These are phyloP conservation scores for Myrica gale DNA, from an alignment of 306 rosid species.

Conservation along the genomic window DNA sequence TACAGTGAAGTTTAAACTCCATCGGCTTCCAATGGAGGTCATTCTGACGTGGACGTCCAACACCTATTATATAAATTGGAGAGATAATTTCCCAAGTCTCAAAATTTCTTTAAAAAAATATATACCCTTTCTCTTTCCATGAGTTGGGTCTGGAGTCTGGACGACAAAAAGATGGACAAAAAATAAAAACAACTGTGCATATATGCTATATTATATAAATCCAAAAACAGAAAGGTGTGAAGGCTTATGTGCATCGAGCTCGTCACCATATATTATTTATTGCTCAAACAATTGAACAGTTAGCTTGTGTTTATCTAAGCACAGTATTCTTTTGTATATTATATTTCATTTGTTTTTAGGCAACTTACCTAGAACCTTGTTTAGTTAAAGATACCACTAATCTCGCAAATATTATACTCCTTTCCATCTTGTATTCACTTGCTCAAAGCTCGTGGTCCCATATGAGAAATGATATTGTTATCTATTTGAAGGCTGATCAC, in stretches of 20 bases:
- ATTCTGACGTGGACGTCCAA: conserved; percentile 28
- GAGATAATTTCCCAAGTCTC: not conserved
- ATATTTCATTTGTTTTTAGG: conserved; percentile 30
- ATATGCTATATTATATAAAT: conserved; percentile 31
- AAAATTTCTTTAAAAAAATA: not conserved
- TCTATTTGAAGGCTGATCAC: conserved; percentile 27
- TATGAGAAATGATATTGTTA: conserved; percentile 16
- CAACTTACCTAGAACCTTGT: conserved; percentile 22
- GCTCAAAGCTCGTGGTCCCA: conserved; percentile 47
- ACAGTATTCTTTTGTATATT: conserved; percentile 20
- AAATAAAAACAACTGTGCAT: conserved; percentile 19
- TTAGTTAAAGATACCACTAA: conserved; percentile 37
- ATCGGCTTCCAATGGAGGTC: not conserved
- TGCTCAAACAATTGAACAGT: conserved; percentile 27
- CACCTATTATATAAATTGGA: not conserved
- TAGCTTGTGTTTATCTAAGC: conserved; percentile 43
- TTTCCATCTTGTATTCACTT: conserved; percentile 28
- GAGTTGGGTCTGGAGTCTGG: conserved; percentile 10
- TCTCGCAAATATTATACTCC: conserved; percentile 24
- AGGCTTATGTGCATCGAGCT: conserved; percentile 45
- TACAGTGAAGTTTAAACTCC: not conserved
- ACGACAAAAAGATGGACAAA: conserved; percentile 2
- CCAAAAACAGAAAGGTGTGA: conserved; percentile 35
- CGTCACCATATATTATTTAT: conserved; percentile 45
- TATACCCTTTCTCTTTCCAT: conserved; percentile 30